Conservation (phyloP, 129 eudicot species). For the Chrysanthemum seticuspe region DNA sequence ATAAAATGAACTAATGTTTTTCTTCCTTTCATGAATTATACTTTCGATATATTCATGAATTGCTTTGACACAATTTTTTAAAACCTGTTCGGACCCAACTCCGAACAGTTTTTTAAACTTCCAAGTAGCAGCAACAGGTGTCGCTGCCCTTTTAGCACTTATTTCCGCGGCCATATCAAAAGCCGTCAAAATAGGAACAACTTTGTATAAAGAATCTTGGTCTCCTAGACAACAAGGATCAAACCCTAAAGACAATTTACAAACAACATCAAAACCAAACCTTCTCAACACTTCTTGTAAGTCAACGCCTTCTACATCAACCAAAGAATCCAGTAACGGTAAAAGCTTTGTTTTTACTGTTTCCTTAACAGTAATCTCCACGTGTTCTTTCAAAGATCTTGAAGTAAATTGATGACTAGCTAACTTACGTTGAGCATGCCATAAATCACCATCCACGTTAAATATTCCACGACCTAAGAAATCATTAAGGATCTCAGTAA, state of each 20-base stretch:
- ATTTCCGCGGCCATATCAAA: constrained; percentile 42
- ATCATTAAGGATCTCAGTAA: constrained; percentile 42
- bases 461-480: constrained; percentile 55
- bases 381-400: constrained; percentile 29
- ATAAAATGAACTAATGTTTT: not conserved
- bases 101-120: constrained; percentile 35
- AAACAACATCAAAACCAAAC: constrained; percentile 46
- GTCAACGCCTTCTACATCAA: constrained; percentile 9
- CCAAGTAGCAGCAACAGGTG: constrained; percentile 35
- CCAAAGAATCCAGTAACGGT: constrained; percentile 36
- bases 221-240: constrained; percentile 36
- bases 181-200: constrained; percentile 29
- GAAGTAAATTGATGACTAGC: constrained; percentile 52
- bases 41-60: constrained; percentile 26
- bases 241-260: constrained; percentile 44
- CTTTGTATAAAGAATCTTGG: not conserved
- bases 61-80: constrained; percentile 29
- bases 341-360: constrained; percentile 34
- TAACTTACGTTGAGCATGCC: constrained; percentile 51
- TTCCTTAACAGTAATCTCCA: constrained; percentile 34
- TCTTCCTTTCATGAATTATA: constrained; percentile 27
- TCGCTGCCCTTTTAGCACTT: constrained; percentile 37
- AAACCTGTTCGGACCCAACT: constrained; percentile 40
- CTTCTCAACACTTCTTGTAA: constrained; percentile 50
- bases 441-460: constrained; percentile 52